Conservation (phyloP, 1,139 yeast species). For the Yamadazyma mexicana region DNA sequence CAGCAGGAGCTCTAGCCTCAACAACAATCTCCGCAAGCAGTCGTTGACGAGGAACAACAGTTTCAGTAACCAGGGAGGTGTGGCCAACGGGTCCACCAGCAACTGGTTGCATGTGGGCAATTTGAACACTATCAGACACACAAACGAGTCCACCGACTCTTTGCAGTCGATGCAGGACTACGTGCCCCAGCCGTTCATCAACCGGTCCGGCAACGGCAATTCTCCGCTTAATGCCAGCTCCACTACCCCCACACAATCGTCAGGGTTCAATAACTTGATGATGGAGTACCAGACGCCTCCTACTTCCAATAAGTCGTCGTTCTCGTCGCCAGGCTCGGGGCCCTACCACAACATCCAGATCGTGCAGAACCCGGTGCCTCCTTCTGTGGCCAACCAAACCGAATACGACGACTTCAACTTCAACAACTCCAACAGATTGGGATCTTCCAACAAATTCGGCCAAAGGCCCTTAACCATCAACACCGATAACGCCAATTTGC, state of each 20-base stretch:
- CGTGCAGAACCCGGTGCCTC: constrained; percentile 15
- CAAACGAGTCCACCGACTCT: constrained; percentile 41
- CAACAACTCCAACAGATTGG: constrained; percentile 13
- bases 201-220: constrained; percentile 24
- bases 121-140: constrained; percentile 33
- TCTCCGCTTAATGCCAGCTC: neutral
- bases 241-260: constrained; percentile 14
- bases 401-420: constrained; percentile 29
- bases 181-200: constrained; percentile 43
- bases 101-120: constrained; percentile 52
- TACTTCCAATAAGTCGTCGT: constrained; percentile 35
- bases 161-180: constrained; percentile 47
- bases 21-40: constrained; percentile 44
- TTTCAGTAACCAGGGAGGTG: constrained; percentile 17
- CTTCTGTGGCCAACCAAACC: constrained; percentile 13
- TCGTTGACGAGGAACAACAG: constrained; percentile 48
- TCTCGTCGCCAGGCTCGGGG: constrained; percentile 27
- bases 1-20: constrained; percentile 26
- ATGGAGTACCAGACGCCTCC: constrained; percentile 49
- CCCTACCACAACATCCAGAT: constrained; percentile 16
- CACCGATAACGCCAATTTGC: constrained; percentile 36
- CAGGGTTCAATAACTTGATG: constrained; percentile 28
- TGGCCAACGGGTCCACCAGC: constrained; percentile 17
- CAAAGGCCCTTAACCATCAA: constrained; percentile 42
- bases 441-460: constrained; percentile 18